phyloP scores from a whole-genome alignment of 495 filamentous ascomycete species.

The Paragyromitra xinjiangensis region DNA sequence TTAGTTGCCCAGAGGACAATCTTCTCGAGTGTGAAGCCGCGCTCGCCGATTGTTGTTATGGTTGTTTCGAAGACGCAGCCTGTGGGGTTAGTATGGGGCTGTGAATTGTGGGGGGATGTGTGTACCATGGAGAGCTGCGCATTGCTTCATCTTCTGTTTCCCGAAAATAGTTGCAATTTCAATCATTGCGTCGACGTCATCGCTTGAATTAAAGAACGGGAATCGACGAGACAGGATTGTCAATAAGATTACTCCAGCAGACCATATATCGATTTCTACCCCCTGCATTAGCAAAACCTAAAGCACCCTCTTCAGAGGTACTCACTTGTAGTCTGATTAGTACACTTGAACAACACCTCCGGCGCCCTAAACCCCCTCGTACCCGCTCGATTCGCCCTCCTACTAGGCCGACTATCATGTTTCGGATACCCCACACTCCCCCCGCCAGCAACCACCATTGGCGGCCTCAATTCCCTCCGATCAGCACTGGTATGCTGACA shows the following conservation, averaged over 20 bases:
- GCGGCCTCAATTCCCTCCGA: constrained; percentile 59
- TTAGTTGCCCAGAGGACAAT: constrained; percentile 91
- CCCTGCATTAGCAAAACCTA: constrained; percentile 6
- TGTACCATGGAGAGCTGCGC: constrained; percentile 81
- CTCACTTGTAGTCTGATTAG: constrained; percentile 82
- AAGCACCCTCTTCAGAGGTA: neutral
- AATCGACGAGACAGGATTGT: constrained; percentile 90
- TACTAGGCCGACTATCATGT: constrained; percentile 80
- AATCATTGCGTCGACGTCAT: constrained; percentile 96
- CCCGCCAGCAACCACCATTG: constrained; percentile 59
- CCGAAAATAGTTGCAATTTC: constrained; percentile 97
- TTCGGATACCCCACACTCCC: constrained; percentile 78
- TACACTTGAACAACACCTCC: constrained; percentile 97
- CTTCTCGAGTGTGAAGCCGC: constrained; percentile 86
- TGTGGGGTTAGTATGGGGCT: constrained; percentile 10
- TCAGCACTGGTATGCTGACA: constrained; percentile 66
- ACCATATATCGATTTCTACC: constrained; percentile 90
- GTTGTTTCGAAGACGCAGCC: constrained; percentile 82
- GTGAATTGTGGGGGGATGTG: neutral
- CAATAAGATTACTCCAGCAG: constrained; percentile 89
- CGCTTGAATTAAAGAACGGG: constrained; percentile 96
- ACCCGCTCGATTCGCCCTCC: constrained; percentile 93
- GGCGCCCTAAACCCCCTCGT: constrained; percentile 95
- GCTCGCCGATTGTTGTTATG: constrained; percentile 85
- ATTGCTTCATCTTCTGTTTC: constrained; percentile 77